These are phyloP conservation scores for Leptosphaerulina australis DNA, from an alignment of 2,329 filamentous ascomycete genomes.

Conservation along the genomic window DNA sequence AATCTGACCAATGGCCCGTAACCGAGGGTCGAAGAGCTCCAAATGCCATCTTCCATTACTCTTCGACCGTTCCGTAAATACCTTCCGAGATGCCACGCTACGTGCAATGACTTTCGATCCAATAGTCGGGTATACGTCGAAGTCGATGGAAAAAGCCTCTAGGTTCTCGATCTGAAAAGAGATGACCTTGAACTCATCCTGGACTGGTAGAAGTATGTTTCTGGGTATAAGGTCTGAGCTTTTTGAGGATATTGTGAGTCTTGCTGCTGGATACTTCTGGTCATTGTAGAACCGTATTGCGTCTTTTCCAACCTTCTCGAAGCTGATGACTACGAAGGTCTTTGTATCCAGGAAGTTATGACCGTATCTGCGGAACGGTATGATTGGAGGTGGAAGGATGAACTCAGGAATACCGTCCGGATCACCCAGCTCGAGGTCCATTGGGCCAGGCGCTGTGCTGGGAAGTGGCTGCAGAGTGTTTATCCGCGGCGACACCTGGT, in stretches of 20 bases:
- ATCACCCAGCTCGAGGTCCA: constrained; percentile 68
- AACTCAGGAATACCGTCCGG: constrained; percentile 89
- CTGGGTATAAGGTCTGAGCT: constrained; percentile 94
- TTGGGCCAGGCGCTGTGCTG: constrained; percentile 48
- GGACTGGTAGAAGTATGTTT: constrained; percentile 92
- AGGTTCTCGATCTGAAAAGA: constrained; percentile 96
- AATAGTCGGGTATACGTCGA: constrained; percentile 97
- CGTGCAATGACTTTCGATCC: constrained; percentile 97
- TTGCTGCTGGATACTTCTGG: constrained; percentile 92
- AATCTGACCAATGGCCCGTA: constrained; percentile 91
- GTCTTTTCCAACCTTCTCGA: constrained; percentile 74
- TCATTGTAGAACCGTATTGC: constrained; percentile 96
- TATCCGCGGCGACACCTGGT: constrained; percentile 52
- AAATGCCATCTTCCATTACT: constrained; percentile 82
- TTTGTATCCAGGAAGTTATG: constrained; percentile 99
- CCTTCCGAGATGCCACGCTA: constrained; percentile 85
- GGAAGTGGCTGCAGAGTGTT: constrained; percentile 41
- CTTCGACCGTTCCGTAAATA: constrained; percentile 76
- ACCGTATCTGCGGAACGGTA: constrained; percentile 89
- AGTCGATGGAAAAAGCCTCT: constrained; percentile 91
- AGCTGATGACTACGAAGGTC: constrained; percentile 91
- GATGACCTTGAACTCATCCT: constrained; percentile 91
- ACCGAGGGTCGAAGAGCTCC: constrained; percentile 88
- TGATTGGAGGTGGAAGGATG: constrained; percentile 92
- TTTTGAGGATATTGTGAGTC: constrained; percentile 95